Base-by-base conservation (phyloP, 192 early-diverging fungal species). In the Linnemannia hyalina region DNA sequence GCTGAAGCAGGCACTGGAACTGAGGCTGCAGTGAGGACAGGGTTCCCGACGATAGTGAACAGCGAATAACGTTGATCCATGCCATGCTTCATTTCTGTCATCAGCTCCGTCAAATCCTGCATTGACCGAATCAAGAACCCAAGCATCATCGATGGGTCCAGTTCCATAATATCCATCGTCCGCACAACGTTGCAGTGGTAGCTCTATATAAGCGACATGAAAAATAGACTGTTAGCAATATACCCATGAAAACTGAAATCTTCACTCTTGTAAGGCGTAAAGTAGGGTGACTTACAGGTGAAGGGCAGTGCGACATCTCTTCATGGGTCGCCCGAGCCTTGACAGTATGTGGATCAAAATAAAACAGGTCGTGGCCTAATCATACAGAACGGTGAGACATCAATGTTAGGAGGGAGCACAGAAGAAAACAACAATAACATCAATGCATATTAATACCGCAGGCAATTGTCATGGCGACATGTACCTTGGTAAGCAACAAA, bases 101-200 rank as follows among this genome's bases (percentile, higher is more conserved):
- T 55, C n/a, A 88, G 57, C 42, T 88, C 69, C 23, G 63, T 38
- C 54, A 89, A 70, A 44, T 89, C 88, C 9, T 76, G 57, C 41
- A n/a, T 26, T 1, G 79, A 87, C 23, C 70, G 81, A 69, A 82
- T 87, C 38, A 89, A 71, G 54, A 89, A 89, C 16, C 84, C 88
- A n/a, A 89, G 76, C 77, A 89, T 73, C 88, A 89, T 89, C 0
- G 88, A 89, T 3, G 88, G 88, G 46, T 89, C 88, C 78, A 89
- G 36, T 55, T 89, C 88, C 35, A 75, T 36, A 23, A 89, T 84
- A 15, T 89, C 84, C 85, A 87, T 89, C 15, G 85, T 36, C 46
- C 88, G 60, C 40, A 89, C 76, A 4, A 87, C 80, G 36, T 75
- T 65, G 38, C 84, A 89, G 42, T 89, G 88, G n/a, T 84, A 89